Percentiles rank a stretch among this genome's conserved stretches.
Evolutionary conservation across 202 grass and related monocot species (phyloP).

Genomic region (Panicum virgatum): DNA sequence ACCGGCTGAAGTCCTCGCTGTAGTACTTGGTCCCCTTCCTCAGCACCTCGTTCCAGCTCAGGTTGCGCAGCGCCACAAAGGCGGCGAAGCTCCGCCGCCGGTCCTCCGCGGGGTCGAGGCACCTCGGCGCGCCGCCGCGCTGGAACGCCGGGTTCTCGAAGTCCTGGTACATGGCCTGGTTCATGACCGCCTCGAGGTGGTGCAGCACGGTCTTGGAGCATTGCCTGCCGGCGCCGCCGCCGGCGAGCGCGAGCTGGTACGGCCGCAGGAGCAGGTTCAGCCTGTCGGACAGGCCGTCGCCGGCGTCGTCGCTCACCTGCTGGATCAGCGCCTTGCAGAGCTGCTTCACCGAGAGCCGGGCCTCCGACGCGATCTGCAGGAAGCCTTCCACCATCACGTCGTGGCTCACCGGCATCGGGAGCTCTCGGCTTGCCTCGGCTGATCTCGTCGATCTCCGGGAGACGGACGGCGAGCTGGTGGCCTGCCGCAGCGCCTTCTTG

Average conservation of each 20-base stretch:
- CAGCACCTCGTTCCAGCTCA: slow-evolving; percentile 96
- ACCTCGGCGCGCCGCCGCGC: slow-evolving; percentile 54
- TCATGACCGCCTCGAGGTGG: slow-evolving; percentile 76
- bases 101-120: slow-evolving; percentile 58
- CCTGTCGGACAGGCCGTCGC: slow-evolving; percentile 49
- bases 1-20: slow-evolving; percentile 79
- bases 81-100: slow-evolving; percentile 56
- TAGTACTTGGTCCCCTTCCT: slow-evolving; percentile 80
- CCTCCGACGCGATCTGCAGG: slow-evolving; percentile 76
- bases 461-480: slow-evolving; percentile 40
- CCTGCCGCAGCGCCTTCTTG: slow-evolving; percentile 69
- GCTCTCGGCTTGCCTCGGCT: slow-evolving; percentile 31
- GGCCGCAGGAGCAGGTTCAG: slow-evolving; percentile 65
- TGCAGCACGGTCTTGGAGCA: slow-evolving; percentile 61
- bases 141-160: slow-evolving; percentile 84
- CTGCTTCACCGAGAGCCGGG: slow-evolving; percentile 75
- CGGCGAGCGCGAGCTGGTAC: slow-evolving; percentile 37
- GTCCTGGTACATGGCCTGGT: slow-evolving; percentile 73
- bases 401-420: slow-evolving; percentile 64
- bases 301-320: slow-evolving; percentile 47
- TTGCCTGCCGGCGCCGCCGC: slow-evolving; percentile 21
- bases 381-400: slow-evolving; percentile 92
- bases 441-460: slow-evolving; percentile 62
- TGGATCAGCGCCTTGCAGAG: slow-evolving; percentile 75
- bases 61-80: slow-evolving; percentile 73